Evolutionary conservation across 352 stramenopile species (phyloP).

Genomic region (Globisporangium solare): DNA sequence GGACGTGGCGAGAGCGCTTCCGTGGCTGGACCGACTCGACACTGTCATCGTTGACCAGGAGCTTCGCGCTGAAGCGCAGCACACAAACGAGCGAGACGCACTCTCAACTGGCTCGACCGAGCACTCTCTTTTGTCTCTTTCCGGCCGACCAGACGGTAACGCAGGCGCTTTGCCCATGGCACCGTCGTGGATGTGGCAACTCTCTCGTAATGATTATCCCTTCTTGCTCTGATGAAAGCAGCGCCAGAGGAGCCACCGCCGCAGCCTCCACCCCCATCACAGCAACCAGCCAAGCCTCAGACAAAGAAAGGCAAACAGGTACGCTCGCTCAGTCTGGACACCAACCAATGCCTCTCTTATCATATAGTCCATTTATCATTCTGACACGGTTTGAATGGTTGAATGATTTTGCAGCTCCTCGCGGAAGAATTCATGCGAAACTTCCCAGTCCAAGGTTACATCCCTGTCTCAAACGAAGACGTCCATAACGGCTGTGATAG

Average conservation of each 20-base stretch:
- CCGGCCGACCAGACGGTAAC: constrained; percentile 17
- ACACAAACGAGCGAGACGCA: constrained; percentile 25
- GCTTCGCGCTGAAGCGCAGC: constrained; percentile 39
- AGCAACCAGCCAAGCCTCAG: neutral
- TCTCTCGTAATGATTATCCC: neutral
- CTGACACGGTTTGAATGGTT: neutral
- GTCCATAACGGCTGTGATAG: too few relatives aligned
- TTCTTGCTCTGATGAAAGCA: neutral
- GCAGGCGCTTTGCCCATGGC: too few relatives aligned
- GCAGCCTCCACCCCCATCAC: neutral
- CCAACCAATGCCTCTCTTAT: neutral
- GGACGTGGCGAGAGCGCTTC: constrained; percentile 32
- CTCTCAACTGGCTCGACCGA: constrained; percentile 35
- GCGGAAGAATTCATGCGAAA: constrained; percentile 57
- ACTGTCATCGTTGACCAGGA: constrained; percentile 33
- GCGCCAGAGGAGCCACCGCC: constrained; percentile 1
- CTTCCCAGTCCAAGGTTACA: constrained; percentile 74
- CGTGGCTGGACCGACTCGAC: constrained; percentile 52
- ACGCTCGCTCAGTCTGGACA: neutral
- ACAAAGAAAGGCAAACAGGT: constrained; percentile 16
- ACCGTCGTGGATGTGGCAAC: too few relatives aligned
- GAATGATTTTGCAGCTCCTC: constrained; percentile 21
- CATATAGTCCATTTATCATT: neutral
- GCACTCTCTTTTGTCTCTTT: constrained; percentile 28
- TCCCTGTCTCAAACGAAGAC: constrained; percentile 22